phyloP scores from a whole-genome alignment of 2,329 filamentous ascomycete genomes.

The Ophiocordyceps sinensis region DNA sequence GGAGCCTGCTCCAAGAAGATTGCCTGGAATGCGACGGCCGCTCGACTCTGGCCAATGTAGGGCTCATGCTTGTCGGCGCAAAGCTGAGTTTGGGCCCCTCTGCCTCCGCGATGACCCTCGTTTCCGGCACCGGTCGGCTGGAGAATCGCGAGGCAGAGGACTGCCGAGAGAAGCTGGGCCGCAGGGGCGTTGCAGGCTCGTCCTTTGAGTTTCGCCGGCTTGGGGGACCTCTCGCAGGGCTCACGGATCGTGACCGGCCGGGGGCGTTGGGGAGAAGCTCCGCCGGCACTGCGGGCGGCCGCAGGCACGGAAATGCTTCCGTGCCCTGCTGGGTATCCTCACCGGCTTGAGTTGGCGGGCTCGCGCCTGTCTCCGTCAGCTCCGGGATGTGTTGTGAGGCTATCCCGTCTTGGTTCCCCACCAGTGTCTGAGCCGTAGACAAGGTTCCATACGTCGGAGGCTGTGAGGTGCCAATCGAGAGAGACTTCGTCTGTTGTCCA shows the following conservation, averaged over 20 bases:
- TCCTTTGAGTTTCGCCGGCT: slow-evolving; percentile 2
- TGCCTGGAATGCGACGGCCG: slow-evolving; percentile 24
- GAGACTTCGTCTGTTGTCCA: not conserved
- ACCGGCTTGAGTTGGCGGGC: not conserved
- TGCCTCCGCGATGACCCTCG: slow-evolving; percentile 50
- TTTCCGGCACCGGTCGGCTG: slow-evolving; percentile 58
- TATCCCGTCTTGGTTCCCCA: not conserved
- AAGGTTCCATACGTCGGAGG: slow-evolving; percentile 18
- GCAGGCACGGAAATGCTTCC: slow-evolving; percentile 11
- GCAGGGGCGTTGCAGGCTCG: slow-evolving; percentile 11
- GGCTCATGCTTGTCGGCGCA: slow-evolving; percentile 19
- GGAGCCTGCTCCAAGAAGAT: slow-evolving; percentile 42
- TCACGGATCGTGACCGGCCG: slow-evolving; percentile 10
- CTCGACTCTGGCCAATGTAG: slow-evolving; percentile 14
- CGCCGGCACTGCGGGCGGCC: slow-evolving; percentile 1
- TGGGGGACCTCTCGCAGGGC: slow-evolving; percentile 9
- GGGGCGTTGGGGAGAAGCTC: slow-evolving; percentile 3
- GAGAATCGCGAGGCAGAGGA: slow-evolving; percentile 49
- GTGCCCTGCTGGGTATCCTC: not conserved
- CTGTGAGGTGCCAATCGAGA: not conserved
- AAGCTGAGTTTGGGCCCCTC: slow-evolving; percentile 55
- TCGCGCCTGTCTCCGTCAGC: slow-evolving; percentile 1
- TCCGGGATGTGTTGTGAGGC: slow-evolving; percentile 5
- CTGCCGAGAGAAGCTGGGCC: slow-evolving; percentile 36
- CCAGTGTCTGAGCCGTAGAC: slow-evolving; percentile 10